Evolutionary conservation across 306 rosid species (phyloP), one percentile per base, ranked within the genome.

Genomic region (Inga leiocalycina): DNA sequence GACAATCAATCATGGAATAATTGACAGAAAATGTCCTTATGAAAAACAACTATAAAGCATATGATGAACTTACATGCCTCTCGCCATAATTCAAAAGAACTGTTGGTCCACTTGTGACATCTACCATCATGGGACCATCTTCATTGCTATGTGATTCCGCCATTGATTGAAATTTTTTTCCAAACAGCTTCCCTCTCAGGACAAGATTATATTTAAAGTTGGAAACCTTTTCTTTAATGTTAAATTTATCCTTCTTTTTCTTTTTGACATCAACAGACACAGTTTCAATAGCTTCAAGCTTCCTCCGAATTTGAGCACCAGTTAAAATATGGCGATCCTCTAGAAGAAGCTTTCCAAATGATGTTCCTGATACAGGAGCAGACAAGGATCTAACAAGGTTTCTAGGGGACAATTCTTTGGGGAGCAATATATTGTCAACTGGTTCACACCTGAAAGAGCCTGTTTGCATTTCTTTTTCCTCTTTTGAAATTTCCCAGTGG

Each of bases 311-410:
- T 65, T 94, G 98, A 24, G 90, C 99, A 37, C 97, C 99, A 2
- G 99, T 94, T 80, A 94, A 82, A 83, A 94, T 56, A 74, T 90
- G 98, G 71, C 97, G 92, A 80, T 97, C 98, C 90, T 94, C 98
- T n/a, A 97, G 87, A 85, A 97, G 99, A 85, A 97, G 99, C 89
- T 94, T 97, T 84, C 99, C 98, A 85, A 97, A 97, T 64, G 99
- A 92, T 41, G 98, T 94, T 83, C 99, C 97, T 43, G 98, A 83
- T 68, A 97, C 98, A 34, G 99, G 99, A 43, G 99, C 98, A 14
- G 99, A 97, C 80, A 97, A 82, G 71, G 99, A 97, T 77, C 99
- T 91, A 39, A 91, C 82, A 49, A 97, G 98, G 87, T 90, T 94
- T 87, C 92, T 89, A 19, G 98, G 99, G 77, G 98, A 90, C 87